Conservation (phyloP, 352 stramenopile species). For the Paralagenidium karlingii region DNA sequence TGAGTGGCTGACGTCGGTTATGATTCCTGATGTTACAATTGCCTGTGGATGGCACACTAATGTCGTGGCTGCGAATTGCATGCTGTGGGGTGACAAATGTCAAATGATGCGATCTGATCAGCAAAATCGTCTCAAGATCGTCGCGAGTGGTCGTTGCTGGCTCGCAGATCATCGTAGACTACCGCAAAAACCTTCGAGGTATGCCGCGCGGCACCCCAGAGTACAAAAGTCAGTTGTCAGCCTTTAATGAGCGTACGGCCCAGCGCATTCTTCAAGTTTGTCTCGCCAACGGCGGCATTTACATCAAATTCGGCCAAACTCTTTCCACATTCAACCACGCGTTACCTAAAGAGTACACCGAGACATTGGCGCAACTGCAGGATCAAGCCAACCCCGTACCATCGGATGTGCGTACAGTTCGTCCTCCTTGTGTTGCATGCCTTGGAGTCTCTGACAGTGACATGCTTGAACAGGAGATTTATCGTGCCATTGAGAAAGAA, state of each 20-base stretch:
- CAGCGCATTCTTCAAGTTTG: conserved; percentile 84
- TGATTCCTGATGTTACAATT: background rate
- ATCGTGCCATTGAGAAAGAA: conserved; percentile 40
- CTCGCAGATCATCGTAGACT: conserved; percentile 35
- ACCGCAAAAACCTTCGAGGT: conserved; percentile 28
- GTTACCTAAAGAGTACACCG: conserved; percentile 90
- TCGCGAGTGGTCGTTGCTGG: conserved; percentile 35
- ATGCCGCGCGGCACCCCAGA: conserved; percentile 21
- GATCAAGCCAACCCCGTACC: conserved; percentile 79
- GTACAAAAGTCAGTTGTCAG: conserved; percentile 44
- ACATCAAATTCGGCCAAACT: conserved; percentile 97
- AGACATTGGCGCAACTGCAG: conserved; percentile 84
- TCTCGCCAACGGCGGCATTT: conserved; percentile 90
- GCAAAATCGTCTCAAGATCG: conserved; percentile 49
- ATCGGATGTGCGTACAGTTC: conserved; percentile 15
- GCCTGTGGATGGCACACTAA: background rate
- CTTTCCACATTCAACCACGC: conserved; percentile 95
- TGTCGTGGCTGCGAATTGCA: background rate
- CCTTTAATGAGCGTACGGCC: conserved; percentile 73
- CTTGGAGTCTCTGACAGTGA: too few species aligned
- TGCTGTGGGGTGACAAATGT: too few species aligned
- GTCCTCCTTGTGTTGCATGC: conserved; percentile 24
- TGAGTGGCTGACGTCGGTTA: background rate
- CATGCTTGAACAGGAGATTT: conserved; percentile 16
- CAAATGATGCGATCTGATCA: too few species aligned